Evolutionary conservation across 495 filamentous ascomycete species (phyloP).

Genomic region (Neurospora intermedia): DNA sequence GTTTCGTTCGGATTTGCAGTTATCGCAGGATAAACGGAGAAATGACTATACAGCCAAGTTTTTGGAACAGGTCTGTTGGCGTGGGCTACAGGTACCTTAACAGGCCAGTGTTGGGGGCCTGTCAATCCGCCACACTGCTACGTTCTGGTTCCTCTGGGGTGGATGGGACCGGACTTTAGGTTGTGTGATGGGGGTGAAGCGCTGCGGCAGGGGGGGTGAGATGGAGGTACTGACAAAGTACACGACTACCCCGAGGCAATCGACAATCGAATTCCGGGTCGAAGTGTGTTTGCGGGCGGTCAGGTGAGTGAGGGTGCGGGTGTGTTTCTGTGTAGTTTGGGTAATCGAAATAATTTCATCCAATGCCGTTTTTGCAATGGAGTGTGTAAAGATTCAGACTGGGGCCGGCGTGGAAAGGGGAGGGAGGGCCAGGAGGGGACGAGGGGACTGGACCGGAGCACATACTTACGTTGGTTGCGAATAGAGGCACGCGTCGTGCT

Average conservation of each 20-base stretch:
- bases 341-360: neutral
- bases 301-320: neutral
- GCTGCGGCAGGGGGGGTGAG: neutral
- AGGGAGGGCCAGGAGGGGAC: neutral
- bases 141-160: neutral
- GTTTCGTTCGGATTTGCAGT: neutral
- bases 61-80: neutral
- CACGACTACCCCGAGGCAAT: constrained; percentile 6
- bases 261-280: constrained; percentile 8
- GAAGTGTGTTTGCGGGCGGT: neutral
- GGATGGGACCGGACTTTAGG: neutral
- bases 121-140: neutral
- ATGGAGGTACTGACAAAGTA: neutral
- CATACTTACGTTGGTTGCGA: neutral
- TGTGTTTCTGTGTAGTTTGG: neutral
- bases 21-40: neutral
- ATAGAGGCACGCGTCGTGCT: neutral
- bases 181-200: neutral
- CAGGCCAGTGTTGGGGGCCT: neutral
- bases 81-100: neutral
- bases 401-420: neutral
- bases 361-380: neutral
- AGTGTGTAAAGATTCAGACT: neutral
- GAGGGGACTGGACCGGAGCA: neutral
- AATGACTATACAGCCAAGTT: neutral